Conservation (phyloP, 768 basidiomycete genomes). For the Cystobasidium ongulense region DNA sequence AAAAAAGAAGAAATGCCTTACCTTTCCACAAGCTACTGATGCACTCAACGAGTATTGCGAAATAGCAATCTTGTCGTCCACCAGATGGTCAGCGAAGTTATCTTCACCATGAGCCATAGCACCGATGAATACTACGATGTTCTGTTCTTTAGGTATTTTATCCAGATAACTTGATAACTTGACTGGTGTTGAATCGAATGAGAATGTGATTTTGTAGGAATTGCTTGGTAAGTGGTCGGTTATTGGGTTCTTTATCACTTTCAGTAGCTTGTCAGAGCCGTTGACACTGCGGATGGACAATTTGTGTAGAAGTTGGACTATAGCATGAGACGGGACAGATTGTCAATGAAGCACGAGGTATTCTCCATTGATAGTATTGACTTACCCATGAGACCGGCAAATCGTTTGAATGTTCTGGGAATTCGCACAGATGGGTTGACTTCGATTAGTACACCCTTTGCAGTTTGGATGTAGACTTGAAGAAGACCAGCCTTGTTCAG, state of each 20-base stretch:
- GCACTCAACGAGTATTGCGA: constrained; percentile 65
- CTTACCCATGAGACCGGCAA: constrained; percentile 94
- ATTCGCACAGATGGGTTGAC: constrained; percentile 97
- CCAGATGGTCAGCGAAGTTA: constrained; percentile 88
- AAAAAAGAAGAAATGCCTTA: constrained; percentile 43
- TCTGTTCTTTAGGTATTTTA: constrained; percentile 75
- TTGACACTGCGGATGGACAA: constrained; percentile 92
- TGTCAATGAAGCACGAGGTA: not conserved
- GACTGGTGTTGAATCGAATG: constrained; percentile 76
- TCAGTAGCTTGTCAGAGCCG: constrained; percentile 89
- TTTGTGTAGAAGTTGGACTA: constrained; percentile 94
- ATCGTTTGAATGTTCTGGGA: constrained; percentile 95
- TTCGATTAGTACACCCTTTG: constrained; percentile 90
- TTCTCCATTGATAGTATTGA: constrained; percentile 9
- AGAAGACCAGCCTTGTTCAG: constrained; percentile 93
- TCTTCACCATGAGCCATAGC: constrained; percentile 95
- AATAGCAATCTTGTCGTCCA: constrained; percentile 94
- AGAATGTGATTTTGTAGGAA: constrained; percentile 92
- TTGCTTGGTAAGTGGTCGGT: constrained; percentile 88
- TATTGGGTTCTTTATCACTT: constrained; percentile 97
- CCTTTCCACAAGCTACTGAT: constrained; percentile 93
- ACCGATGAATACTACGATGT: constrained; percentile 88
- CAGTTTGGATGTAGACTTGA: constrained; percentile 97
- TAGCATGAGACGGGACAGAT: not conserved
- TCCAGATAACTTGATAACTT: constrained; percentile 75